Evolutionary conservation across 805 yeast species (phyloP).

Genomic region (Cyberlindnera mississippiensis): DNA sequence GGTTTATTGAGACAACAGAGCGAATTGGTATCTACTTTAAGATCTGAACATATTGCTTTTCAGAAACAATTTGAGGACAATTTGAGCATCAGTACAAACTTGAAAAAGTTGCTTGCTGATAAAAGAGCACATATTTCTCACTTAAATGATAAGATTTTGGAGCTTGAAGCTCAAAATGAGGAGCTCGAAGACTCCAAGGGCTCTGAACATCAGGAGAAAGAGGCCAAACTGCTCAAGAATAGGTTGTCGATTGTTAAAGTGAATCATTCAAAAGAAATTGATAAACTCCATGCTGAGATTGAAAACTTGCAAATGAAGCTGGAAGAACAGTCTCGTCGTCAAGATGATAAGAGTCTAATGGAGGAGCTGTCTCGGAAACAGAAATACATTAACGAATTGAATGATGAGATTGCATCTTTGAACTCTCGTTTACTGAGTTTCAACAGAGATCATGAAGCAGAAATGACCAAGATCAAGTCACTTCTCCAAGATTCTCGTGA

Average conservation of each 20-base stretch:
- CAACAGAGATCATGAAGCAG: constrained; percentile 14
- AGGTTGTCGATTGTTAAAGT: constrained; percentile 20
- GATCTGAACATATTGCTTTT: constrained; percentile 14
- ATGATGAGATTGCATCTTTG: constrained; percentile 15
- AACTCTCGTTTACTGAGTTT: constrained; percentile 11
- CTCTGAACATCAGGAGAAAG: constrained; percentile 13
- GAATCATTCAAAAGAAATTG: constrained; percentile 24
- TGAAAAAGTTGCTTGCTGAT: constrained; percentile 19
- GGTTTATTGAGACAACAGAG: constrained; percentile 14
- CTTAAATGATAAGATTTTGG: constrained; percentile 12
- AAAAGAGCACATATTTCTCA: constrained; percentile 16
- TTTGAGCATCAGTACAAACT: constrained; percentile 2
- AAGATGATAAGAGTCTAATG: constrained; percentile 9
- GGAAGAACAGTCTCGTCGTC: not conserved
- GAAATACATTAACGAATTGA: constrained; percentile 17
- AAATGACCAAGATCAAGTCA: constrained; percentile 11
- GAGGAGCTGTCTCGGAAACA: constrained; percentile 15
- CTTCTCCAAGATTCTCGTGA: constrained; percentile 14
- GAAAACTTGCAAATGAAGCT: constrained; percentile 11
- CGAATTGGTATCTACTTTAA: constrained; percentile 12
- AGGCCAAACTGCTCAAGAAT: constrained; percentile 21
- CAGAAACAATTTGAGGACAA: constrained; percentile 18
- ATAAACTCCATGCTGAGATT: constrained; percentile 15
- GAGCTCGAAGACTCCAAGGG: constrained; percentile 8
- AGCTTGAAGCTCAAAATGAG: constrained; percentile 17